Conservation (phyloP, 352 stramenopile species). For the Pilasporangium apinafurcum region DNA sequence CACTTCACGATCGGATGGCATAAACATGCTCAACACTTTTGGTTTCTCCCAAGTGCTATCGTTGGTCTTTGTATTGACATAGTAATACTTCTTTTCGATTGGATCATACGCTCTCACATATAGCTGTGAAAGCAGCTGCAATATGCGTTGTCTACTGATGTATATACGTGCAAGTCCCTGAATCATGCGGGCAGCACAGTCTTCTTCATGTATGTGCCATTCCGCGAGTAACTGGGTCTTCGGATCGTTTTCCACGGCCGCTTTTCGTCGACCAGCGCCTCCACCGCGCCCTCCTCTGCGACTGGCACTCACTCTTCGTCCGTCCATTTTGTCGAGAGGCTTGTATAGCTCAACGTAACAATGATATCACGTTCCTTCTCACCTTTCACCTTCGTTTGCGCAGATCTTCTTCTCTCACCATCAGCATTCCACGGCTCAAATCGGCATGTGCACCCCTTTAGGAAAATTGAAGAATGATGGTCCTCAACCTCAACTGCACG, state of each 20-base stretch:
- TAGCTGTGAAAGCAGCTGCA: conserved; percentile 23
- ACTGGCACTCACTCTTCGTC: no score
- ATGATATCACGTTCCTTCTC: background rate
- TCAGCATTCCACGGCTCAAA: no score
- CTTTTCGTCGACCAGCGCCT: conserved; percentile 14
- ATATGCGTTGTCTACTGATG: conserved; percentile 31
- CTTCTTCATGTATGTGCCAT: conserved; percentile 53
- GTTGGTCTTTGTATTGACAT: conserved; percentile 62
- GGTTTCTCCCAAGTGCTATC: conserved; percentile 56
- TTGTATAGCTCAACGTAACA: background rate
- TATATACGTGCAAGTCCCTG: conserved; percentile 31
- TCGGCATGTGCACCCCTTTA: no score
- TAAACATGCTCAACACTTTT: conserved; percentile 32
- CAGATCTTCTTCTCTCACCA: no score
- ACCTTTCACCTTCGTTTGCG: no score
- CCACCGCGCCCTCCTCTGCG: conserved; percentile 15
- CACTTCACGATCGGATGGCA: conserved; percentile 13
- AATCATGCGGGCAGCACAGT: conserved; percentile 34
- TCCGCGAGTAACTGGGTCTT: conserved; percentile 42
- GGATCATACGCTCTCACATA: conserved; percentile 64
- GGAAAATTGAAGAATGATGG: no score
- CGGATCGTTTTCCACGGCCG: conserved; percentile 8
- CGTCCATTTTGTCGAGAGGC: no score
- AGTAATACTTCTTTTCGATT: conserved; percentile 51
- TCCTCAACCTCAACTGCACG: no score